Base-by-base conservation (phyloP, 352 stramenopile genomes). In the Phytophthora parvispora region DNA sequence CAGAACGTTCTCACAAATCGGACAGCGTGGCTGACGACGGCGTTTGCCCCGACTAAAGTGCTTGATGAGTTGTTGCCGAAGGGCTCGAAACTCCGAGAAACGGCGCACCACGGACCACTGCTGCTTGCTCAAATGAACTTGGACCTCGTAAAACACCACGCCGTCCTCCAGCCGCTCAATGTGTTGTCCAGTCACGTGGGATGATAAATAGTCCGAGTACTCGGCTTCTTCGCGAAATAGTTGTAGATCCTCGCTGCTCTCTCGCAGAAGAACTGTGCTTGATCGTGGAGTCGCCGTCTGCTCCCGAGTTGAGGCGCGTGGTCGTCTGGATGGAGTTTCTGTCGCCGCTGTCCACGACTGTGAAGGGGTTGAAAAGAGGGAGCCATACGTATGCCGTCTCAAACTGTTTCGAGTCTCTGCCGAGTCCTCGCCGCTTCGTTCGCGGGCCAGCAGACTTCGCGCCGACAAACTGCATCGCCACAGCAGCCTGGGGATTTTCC, bases 151-250 rank as follows among this genome's bases (percentile, higher is more conserved):
- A 43, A 84, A 90, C 13, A 93, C 80, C 18, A 92, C 78, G 12
- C 75, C 70, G 48, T 93, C 78, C 27, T 79, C 67, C 20, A 25
- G 38, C 8, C 78, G 60, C 45, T 91, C 74, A 13, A 75, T 54
- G 59, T 92, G 86, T 5, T 78, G 57, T 4, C 80, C 73, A 0
- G 79, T 89, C 42, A 91, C 38, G 8, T 65, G 43, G 29, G 80
- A 78, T 7, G 69, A 73, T 50, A 94, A 61, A 72, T 94, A 93
- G 58, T 94, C 87, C 32, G 87, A 94, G 69, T 94, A 94, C 67
- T 94, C 87, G 24, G 87, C 85, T 57, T 94, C 83, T 38, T 93
- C 84, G 2, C 83, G 84, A 55, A 93, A 90, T 10, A 92, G 60
- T 16, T 74, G 72, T 2, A 92, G 71, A 13, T 88, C 72, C 4